These are phyloP conservation scores for Paspalum notatum DNA, from an alignment of 176 grass and related monocot species.

Conservation along the genomic window DNA sequence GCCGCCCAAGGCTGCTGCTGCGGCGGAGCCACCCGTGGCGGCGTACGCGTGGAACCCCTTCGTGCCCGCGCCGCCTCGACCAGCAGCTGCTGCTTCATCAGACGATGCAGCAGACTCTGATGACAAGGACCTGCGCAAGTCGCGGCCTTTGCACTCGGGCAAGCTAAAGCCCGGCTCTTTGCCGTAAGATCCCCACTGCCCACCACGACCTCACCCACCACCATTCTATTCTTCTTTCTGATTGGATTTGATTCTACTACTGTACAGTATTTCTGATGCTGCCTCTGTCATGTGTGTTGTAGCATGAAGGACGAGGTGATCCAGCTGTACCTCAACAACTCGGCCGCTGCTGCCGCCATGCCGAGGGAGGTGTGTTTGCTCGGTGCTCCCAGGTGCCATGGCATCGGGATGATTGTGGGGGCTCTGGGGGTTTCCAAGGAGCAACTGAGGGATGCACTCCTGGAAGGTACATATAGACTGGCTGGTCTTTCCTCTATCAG, in stretches of 20 bases:
- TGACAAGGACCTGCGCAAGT: constrained; percentile 37
- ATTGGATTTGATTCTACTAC: neutral
- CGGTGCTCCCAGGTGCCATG: constrained; percentile 57
- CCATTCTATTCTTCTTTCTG: neutral
- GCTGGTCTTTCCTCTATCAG: neutral
- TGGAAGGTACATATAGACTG: constrained; percentile 58
- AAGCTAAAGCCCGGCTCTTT: constrained; percentile 68
- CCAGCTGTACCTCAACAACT: constrained; percentile 53
- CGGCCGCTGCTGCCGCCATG: neutral
- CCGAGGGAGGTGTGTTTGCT: constrained; percentile 52
- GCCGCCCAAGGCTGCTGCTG: neutral
- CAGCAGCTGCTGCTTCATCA: neutral
- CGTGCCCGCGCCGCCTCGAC: constrained; percentile 16
- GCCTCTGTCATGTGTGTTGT: neutral
- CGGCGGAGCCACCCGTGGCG: neutral
- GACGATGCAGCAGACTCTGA: neutral
- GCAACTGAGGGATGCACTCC: constrained; percentile 62
- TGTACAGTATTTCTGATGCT: neutral
- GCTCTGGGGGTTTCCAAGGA: constrained; percentile 62
- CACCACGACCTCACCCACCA: no score
- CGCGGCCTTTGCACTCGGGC: constrained; percentile 63
- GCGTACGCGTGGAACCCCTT: constrained; percentile 52
- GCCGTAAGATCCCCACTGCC: constrained; percentile 49
- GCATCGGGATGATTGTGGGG: constrained; percentile 62
- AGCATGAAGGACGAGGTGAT: constrained; percentile 85